These are phyloP conservation scores for Pseudoturritis turrita DNA, from an alignment of 345 rosid genomes.

Conservation along the genomic window DNA sequence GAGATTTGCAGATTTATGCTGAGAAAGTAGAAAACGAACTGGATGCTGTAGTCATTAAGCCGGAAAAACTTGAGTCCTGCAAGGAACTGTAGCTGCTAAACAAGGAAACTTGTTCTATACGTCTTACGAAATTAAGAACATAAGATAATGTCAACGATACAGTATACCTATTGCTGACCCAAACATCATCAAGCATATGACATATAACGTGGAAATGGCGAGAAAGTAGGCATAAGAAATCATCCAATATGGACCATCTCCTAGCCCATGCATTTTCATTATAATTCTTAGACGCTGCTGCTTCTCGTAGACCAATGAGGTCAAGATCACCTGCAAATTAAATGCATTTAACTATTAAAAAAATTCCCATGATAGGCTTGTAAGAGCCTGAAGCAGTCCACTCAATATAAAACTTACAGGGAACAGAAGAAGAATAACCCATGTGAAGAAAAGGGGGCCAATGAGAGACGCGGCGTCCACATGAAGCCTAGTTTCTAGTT, in stretches of 20 bases:
- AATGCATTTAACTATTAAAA: no score
- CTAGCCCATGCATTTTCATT: constrained; percentile 99
- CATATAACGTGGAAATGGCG: constrained; percentile 52
- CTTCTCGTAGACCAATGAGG: constrained; percentile 76
- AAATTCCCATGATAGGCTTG: background rate
- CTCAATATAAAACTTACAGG: no score
- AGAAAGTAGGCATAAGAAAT: constrained; percentile 83
- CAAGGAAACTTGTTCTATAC: background rate
- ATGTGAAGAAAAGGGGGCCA: no score
- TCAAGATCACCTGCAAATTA: constrained; percentile 53
- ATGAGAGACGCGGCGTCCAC: no score
- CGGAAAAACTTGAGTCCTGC: constrained; percentile 81
- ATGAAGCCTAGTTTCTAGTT: no score
- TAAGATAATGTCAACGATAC: background rate
- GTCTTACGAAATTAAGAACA: background rate
- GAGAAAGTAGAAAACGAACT: constrained; percentile 59
- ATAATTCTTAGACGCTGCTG: constrained; percentile 73
- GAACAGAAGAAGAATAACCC: no score
- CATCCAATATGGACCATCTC: constrained; percentile 93
- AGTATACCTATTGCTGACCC: constrained; percentile 71
- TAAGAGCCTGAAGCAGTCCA: background rate
- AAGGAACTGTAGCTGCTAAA: no score
- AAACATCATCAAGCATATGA: constrained; percentile 63
- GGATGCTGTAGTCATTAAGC: constrained; percentile 65
- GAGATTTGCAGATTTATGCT: constrained; percentile 85